Evolutionary conservation across 139 green algal genomes (phyloP), one percentile per base, ranked within the genome.

Genomic region (Tetraselmis chui): DNA sequence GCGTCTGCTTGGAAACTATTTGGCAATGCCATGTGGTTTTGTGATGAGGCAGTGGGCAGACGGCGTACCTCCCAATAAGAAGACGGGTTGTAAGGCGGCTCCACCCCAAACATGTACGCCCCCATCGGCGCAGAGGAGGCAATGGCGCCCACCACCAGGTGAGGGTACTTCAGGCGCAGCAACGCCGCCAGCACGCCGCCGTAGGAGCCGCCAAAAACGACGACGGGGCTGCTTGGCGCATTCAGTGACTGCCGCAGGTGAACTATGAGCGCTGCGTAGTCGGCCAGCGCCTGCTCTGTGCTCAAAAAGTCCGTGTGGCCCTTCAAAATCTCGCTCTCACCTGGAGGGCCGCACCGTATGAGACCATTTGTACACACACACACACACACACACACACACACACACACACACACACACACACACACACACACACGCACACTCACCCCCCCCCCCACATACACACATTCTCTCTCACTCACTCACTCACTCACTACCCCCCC

Each of bases 121-220:
- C 94, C 97, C 76, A 99, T 98, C 31, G 96, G 96, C 0, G 96
- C 96, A 2, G 89, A 96, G 1, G 83, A 92, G 0, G 96, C 94
- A 30, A 99, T 92, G n/a, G 91, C 93, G 0, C 96, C 96, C 79
- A 30, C 83, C 29, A 94, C 77, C 11, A 92, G 75, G 77, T 94
- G 83, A 0, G 95, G 94, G 83, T 97, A 98, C 87, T 96, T 96
- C 11, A 92, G 32, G 1, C 94, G 85, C 59, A 96, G 87, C 92
- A 91, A 97, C 22, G 91, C 88, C 0, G 92, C 90, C n/a, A 97
- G 87, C 94, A 97, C 96, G 77, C 92, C 94, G 24, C 94, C 95
- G 83, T 97, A 97, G 29, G 84, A 92, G 29, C 94, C 95, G 1
- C 95, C 94, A 85, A 98, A 98, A 0, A 85, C 88, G 59, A 96